These are phyloP conservation scores for Mitragyna speciosa DNA, from an alignment of 257 asterid species.

Conservation along the genomic window DNA sequence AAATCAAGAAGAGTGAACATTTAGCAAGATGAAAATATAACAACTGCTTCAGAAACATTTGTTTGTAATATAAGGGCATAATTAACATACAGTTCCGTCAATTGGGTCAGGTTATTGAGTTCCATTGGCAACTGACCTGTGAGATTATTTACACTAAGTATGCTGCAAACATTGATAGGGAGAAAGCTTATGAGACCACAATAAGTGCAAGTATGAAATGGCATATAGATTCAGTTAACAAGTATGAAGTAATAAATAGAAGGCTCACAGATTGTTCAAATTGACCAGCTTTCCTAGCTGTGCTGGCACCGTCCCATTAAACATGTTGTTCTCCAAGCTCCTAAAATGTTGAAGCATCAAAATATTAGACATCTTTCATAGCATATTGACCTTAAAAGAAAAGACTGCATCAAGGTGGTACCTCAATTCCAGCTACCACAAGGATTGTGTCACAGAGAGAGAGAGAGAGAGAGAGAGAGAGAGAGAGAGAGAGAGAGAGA, in stretches of 20 bases:
- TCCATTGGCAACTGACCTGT: constrained; percentile 49
- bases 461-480: constrained; percentile 4
- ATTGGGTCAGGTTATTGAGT: constrained; percentile 32
- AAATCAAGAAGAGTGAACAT: background rate
- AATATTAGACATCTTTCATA: background rate
- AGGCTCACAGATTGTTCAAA: constrained; percentile 47
- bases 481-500: constrained; percentile 2
- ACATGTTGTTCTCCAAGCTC: constrained; percentile 61
- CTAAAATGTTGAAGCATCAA: constrained; percentile 35
- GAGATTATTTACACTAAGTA: constrained; percentile 45
- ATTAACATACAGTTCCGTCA: constrained; percentile 47
- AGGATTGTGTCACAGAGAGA: background rate
- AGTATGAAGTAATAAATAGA: background rate
- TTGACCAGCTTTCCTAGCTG: constrained; percentile 56
- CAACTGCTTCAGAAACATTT: background rate
- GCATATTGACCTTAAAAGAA: background rate
- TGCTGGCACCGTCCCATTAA: constrained; percentile 53
- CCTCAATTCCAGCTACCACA: no score
- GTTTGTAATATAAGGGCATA: background rate
- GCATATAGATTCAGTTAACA: background rate
- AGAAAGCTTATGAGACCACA: background rate
- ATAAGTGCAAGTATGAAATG: background rate
- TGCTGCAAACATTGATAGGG: constrained; percentile 33
- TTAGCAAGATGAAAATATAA: background rate
- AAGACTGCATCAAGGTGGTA: background rate